phyloP scores from a whole-genome alignment of 1,284 basidiomycete genomes.

The Takashimella koratensis region DNA sequence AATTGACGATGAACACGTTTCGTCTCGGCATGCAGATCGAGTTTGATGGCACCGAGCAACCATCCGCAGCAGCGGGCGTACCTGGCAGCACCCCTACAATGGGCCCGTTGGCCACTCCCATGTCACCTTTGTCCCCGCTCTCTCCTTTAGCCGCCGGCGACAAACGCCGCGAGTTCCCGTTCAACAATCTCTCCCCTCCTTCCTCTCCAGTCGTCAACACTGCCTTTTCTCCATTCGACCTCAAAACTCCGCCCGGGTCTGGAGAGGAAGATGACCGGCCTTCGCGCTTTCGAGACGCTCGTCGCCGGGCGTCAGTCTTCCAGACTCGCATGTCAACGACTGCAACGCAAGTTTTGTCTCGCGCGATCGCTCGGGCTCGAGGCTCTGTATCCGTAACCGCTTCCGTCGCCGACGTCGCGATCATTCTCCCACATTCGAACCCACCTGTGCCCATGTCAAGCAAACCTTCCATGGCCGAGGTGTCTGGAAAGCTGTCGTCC shows the following conservation, averaged over 20 bases:
- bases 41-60: conserved; percentile 21
- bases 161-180: background rate
- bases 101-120: conserved; percentile 2
- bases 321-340: conserved; percentile 25
- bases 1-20: conserved; percentile 16
- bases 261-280: background rate
- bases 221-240: conserved; percentile 4
- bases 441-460: background rate
- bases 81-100: conserved; percentile 3
- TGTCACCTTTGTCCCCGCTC: background rate
- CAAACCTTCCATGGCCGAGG: background rate
- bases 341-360: conserved; percentile 27
- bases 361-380: conserved; percentile 35
- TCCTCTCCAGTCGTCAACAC: conserved; percentile 12
- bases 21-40: conserved; percentile 12
- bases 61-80: no score
- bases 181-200: conserved; percentile 13
- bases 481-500: background rate
- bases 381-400: conserved; percentile 30
- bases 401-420: conserved; percentile 19
- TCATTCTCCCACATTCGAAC: conserved; percentile 26
- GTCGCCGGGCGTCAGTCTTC: conserved; percentile 22
- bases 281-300: conserved; percentile 16
- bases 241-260: conserved; percentile 1
- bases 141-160: background rate